A percentile compares a stretch with the other conserved stretches of the same genome.
phyloP scores from a whole-genome alignment of 108 stramenopile species.

The Hondaea fermentalgiana region DNA sequence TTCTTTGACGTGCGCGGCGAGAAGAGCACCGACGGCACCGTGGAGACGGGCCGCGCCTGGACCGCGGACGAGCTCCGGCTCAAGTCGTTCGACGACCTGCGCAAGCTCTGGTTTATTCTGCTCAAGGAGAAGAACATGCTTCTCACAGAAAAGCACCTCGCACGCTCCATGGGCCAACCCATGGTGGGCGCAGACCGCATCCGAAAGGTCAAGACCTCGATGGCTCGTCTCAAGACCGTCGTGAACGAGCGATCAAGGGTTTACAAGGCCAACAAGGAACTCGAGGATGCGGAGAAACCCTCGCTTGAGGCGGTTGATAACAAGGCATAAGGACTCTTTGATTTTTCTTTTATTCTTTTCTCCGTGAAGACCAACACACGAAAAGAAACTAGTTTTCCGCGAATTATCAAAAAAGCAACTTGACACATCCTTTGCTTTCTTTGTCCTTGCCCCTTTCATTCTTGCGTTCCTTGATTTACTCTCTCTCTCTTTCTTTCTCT shows the following conservation, averaged over 20 bases:
- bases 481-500: background rate
- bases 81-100: slow-evolving; percentile 50
- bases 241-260: background rate
- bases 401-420: no score
- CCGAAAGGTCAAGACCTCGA: background rate
- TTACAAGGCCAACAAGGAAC: background rate
- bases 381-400: no score
- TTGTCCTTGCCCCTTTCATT: no score
- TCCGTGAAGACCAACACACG: no score
- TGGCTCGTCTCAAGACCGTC: slow-evolving; percentile 24
- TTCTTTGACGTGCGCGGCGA: background rate
- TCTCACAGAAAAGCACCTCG: slow-evolving; percentile 21
- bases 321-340: no score
- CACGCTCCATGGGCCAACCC: background rate
- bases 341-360: no score
- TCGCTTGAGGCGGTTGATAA: no score
- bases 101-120: slow-evolving; percentile 51
- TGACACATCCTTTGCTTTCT: no score
- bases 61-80: slow-evolving; percentile 38
- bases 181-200: background rate
- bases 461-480: background rate
- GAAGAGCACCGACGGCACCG: background rate
- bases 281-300: background rate
- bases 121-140: slow-evolving; percentile 53
- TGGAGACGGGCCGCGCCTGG: slow-evolving; percentile 40